phyloP scores from a whole-genome alignment of 2,329 filamentous ascomycete genomes.

The Scolecobasidium constrictum region DNA sequence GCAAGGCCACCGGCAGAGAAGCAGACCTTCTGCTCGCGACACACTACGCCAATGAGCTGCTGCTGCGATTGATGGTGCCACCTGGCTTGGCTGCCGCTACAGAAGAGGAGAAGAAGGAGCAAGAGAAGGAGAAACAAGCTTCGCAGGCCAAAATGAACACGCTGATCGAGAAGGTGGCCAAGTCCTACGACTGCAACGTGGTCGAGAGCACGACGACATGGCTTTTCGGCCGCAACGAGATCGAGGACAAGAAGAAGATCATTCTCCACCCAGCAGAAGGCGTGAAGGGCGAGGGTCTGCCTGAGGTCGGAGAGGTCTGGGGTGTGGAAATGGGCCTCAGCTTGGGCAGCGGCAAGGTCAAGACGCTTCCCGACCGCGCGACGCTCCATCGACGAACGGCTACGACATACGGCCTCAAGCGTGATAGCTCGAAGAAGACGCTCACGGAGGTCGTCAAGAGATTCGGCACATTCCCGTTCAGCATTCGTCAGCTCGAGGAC shows the following conservation, averaged over 20 bases:
- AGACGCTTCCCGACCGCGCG: conserved; percentile 74
- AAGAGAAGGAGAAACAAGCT: conserved; percentile 62
- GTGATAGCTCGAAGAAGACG: conserved; percentile 82
- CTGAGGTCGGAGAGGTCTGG: conserved; percentile 91
- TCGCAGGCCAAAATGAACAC: conserved; percentile 79
- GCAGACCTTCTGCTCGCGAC: conserved; percentile 87
- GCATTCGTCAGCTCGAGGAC: conserved; percentile 89
- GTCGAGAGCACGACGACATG: conserved; percentile 98
- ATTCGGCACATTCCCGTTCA: conserved; percentile 97
- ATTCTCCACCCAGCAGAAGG: conserved; percentile 80
- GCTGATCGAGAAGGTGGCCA: conserved; percentile 82
- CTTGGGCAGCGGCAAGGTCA: conserved; percentile 86
- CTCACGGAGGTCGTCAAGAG: conserved; percentile 94
- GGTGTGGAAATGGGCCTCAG: conserved; percentile 93
- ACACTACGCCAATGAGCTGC: conserved; percentile 89
- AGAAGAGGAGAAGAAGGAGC: conserved; percentile 91
- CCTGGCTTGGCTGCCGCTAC: conserved; percentile 75
- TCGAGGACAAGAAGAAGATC: conserved; percentile 97
- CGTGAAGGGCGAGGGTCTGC: conserved; percentile 78
- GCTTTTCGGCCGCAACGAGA: conserved; percentile 94
- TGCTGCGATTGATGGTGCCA: conserved; percentile 82
- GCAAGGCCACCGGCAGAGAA: conserved; percentile 59
- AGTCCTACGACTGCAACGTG: conserved; percentile 81
- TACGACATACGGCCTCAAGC: conserved; percentile 87
- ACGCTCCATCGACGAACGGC: conserved; percentile 89